Conservation (phyloP, 352 stramenopile genomes). For the Saprolegnia parasitica region DNA sequence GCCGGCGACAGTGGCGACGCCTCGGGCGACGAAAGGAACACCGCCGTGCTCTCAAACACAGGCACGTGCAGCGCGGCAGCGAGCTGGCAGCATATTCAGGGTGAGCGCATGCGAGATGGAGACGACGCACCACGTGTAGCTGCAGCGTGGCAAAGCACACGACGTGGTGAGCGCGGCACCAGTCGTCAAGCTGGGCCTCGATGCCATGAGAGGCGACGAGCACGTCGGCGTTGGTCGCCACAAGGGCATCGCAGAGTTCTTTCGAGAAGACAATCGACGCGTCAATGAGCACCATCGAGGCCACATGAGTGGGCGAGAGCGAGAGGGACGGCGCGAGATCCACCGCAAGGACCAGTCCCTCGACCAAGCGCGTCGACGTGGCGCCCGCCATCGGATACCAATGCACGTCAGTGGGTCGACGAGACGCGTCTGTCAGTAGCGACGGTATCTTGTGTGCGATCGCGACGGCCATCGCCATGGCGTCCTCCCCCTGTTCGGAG, state of each 20-base stretch:
- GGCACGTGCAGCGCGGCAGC: not conserved
- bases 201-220: conserved; percentile 1
- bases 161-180: conserved; percentile 9
- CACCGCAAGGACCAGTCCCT: not conserved
- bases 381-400: not conserved
- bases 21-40: too few species aligned
- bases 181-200: conserved; percentile 4
- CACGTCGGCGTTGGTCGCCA: not conserved
- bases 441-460: not conserved
- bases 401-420: not conserved
- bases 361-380: not conserved
- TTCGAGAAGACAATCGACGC: not conserved
- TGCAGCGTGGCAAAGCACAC: not conserved
- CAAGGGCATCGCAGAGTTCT: not conserved
- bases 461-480: conserved; percentile 14
- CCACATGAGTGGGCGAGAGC: too few species aligned
- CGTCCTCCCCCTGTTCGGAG: not conserved
- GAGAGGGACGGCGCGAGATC: too few species aligned
- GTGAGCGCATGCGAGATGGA: not conserved
- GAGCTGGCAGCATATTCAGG: not conserved
- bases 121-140: not conserved
- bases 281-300: conserved; percentile 6
- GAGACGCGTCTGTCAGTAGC: not conserved
- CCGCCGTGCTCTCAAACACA: not conserved
- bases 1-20: not conserved